Evolutionary conservation across 2,329 filamentous ascomycete genomes (phyloP).

Genomic region (Blastomyces parvus): DNA sequence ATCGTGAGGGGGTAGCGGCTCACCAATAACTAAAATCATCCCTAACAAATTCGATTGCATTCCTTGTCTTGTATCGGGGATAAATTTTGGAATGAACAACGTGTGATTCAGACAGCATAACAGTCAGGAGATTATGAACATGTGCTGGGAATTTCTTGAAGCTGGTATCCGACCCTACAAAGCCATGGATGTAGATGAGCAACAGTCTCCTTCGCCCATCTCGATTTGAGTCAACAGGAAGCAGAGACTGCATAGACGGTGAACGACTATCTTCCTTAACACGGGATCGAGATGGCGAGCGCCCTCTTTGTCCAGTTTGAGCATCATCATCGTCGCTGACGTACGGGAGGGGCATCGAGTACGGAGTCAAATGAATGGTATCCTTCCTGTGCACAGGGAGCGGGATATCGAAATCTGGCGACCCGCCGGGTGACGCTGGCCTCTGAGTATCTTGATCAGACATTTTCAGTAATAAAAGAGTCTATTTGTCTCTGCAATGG

Average conservation of each 20-base stretch:
- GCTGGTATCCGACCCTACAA: slow-evolving; percentile 78
- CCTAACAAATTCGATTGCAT: slow-evolving; percentile 52
- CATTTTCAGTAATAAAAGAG: neutral
- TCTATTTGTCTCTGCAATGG: neutral
- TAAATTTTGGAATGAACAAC: slow-evolving; percentile 69
- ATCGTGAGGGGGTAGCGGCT: slow-evolving; percentile 12
- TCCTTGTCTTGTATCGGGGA: slow-evolving; percentile 36
- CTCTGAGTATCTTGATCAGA: neutral
- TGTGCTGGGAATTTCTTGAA: slow-evolving; percentile 84
- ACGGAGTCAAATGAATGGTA: slow-evolving; percentile 9
- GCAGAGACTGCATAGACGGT: slow-evolving; percentile 25
- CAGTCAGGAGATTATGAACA: slow-evolving; percentile 64
- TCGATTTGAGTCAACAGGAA: slow-evolving; percentile 22
- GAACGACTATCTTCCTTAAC: slow-evolving; percentile 16
- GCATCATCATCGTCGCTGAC: neutral
- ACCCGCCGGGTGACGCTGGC: neutral
- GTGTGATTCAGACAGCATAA: slow-evolving; percentile 60
- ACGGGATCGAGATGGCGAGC: neutral
- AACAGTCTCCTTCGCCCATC: slow-evolving; percentile 48
- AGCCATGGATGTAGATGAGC: slow-evolving; percentile 79
- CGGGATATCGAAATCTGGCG: slow-evolving; percentile 1
- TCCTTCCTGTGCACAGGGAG: neutral
- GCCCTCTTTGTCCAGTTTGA: neutral
- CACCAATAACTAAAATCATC: slow-evolving; percentile 76
- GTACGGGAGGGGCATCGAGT: slow-evolving; percentile 3